Percentiles rank a stretch among this genome's conserved stretches.
phyloP scores from a whole-genome alignment of 2,329 filamentous ascomycete species.

The Pseudogymnoascus sp. region DNA sequence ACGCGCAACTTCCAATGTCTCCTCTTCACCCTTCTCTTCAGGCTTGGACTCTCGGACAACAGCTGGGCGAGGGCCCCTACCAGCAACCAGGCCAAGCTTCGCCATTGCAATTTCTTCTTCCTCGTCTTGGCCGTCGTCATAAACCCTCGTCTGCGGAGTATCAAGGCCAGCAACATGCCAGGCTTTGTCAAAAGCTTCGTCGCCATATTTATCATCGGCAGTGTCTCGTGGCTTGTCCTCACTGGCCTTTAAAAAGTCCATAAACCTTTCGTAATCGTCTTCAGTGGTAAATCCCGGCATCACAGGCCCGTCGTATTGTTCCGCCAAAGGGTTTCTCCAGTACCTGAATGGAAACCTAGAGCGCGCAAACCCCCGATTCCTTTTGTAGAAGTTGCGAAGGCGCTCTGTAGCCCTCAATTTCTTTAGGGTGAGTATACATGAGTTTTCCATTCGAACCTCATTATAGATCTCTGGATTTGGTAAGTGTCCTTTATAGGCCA shows the following conservation, averaged over 20 bases:
- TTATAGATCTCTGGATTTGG: background rate
- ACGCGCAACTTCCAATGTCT: background rate
- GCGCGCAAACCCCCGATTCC: background rate
- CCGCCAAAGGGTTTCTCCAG: background rate
- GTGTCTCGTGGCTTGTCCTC: conserved; percentile 7
- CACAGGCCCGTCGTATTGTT: conserved; percentile 5
- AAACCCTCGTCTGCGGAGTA: background rate
- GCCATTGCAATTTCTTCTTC: background rate
- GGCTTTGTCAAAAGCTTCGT: conserved; percentile 9
- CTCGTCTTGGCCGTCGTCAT: background rate
- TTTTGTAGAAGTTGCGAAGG: background rate
- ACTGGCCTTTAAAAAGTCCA: background rate
- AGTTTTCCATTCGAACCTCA: background rate
- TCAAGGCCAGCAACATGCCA: background rate
- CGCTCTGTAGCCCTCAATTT: background rate
- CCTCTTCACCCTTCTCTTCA: background rate
- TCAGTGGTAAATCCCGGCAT: background rate
- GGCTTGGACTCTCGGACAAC: background rate
- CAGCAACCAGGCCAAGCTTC: background rate
- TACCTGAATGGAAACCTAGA: background rate
- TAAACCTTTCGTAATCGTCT: no score
- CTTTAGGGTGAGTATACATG: background rate
- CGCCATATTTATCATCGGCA: conserved; percentile 27
- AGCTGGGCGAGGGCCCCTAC: background rate
- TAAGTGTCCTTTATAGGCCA: background rate